Evolutionary conservation across 164 flowering plant species (phyloP), one percentile per base, ranked within the genome.

Genomic region (Magnolia changhungtana): DNA sequence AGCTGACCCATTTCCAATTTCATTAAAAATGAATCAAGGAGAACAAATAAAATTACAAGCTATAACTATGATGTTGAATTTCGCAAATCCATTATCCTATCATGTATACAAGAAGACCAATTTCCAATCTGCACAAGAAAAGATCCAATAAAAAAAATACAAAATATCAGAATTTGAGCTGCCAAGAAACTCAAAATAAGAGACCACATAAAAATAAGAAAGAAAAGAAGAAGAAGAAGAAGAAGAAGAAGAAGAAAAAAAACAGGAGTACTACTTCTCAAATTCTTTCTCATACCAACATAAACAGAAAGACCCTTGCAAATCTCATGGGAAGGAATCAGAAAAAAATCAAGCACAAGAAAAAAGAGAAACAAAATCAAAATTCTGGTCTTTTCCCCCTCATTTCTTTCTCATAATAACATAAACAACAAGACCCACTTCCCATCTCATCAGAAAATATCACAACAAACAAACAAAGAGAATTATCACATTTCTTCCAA

Each of bases 1-100:
- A 7, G 16, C 3, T 18, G 20, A 73, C 55, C 5, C 58, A 63
- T 64, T 74, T 74, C 58, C 73, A 72, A 76, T 76, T 63, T 77
- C 71, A 77, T 13, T 1, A 31, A 10, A 65, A 64, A 27, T 21
- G 63, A 55, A 18, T 37, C 14, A 24, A 16, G 2, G 8, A 51
- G 24, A 49, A 75, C 45, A 75, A 67, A 19, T 8, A 20, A 4
- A 21, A 67, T 31, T 13, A 67, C 18, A 74, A 65, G 58, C 37
- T 31, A 31, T 31, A 31, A 31, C 37, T 31, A 31, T 31, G 37
- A 31, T 31, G 37, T 31, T 31, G 37, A 31, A 31, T 31, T 31
- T 31, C 4, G 37, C 37, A 31, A 31, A 31, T 31, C 37, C 2
- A 31, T 31, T 31, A 31, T 31, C 37, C 2, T 31, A 31, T 31